Evolutionary conservation across 768 basidiomycete species (phyloP).

Genomic region (Rhizopogon vinicolor): DNA sequence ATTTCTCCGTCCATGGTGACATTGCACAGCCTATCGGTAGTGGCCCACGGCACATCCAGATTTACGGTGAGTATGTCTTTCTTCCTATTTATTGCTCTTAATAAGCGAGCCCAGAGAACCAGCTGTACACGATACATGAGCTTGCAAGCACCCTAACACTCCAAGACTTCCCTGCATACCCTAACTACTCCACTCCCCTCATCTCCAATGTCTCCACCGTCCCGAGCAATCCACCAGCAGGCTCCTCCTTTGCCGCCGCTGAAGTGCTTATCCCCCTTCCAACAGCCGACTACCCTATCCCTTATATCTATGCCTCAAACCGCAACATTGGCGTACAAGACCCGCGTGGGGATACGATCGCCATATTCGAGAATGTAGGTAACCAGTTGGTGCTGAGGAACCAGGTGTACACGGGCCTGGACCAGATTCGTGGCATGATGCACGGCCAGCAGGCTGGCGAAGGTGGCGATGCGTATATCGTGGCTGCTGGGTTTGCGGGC

Average conservation of each 20-base stretch:
- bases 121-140: constrained; percentile 52
- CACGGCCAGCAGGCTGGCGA: constrained; percentile 39
- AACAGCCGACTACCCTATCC: constrained; percentile 39
- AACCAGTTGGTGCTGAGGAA: constrained; percentile 35
- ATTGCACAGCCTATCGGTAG: constrained; percentile 60
- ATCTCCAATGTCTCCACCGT: constrained; percentile 47
- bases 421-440: constrained; percentile 65
- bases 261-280: constrained; percentile 60
- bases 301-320: constrained; percentile 66
- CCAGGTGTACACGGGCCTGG: constrained; percentile 59
- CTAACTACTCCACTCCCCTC: constrained; percentile 47
- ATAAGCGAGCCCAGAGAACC: constrained; percentile 32
- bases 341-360: constrained; percentile 57
- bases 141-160: constrained; percentile 52
- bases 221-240: constrained; percentile 34
- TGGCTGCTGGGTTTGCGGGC: constrained; percentile 51
- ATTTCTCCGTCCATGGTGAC: constrained; percentile 52
- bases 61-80: constrained; percentile 23
- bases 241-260: constrained; percentile 44
- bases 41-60: constrained; percentile 53
- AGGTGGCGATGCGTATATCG: constrained; percentile 46
- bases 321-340: constrained; percentile 52
- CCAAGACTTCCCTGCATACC: constrained; percentile 42
- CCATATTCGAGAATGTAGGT: constrained; percentile 48
- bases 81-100: neutral